A percentile compares a stretch with the other conserved stretches of the same genome.
Conservation (phyloP, 2,329 filamentous ascomycete genomes). For the Zarea fungicola region DNA sequence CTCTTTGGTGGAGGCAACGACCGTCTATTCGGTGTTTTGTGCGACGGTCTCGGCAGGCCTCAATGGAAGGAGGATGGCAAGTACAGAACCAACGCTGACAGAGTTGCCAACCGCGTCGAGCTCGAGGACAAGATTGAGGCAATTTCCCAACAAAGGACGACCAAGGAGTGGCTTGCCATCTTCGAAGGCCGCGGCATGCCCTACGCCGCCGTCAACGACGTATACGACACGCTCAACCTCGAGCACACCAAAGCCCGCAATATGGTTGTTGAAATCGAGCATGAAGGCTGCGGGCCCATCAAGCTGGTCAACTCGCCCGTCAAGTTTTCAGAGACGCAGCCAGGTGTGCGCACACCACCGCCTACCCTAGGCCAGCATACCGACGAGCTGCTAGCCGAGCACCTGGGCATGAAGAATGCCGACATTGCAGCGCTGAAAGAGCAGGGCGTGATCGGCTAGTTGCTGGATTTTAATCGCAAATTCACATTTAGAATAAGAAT, state of each 20-base stretch:
- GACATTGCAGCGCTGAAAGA: constrained; percentile 59
- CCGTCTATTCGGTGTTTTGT: constrained; percentile 60
- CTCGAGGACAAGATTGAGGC: constrained; percentile 76
- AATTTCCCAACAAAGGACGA: constrained; percentile 71
- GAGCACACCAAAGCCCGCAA: constrained; percentile 76
- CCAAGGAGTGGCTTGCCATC: constrained; percentile 77
- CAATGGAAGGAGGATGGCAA: constrained; percentile 56
- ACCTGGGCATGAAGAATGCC: constrained; percentile 54
- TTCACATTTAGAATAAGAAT: background rate
- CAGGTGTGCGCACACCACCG: constrained; percentile 70
- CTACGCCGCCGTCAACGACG: constrained; percentile 87
- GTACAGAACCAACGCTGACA: constrained; percentile 56
- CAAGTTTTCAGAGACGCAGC: constrained; percentile 82
- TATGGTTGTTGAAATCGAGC: constrained; percentile 87
- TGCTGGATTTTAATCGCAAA: constrained; percentile 3
- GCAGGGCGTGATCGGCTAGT: constrained; percentile 62
- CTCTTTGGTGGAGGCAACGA: constrained; percentile 71
- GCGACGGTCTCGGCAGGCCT: constrained; percentile 50
- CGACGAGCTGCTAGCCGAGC: constrained; percentile 61
- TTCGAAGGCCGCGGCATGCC: constrained; percentile 92
- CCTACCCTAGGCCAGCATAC: constrained; percentile 87
- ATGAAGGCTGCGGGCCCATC: constrained; percentile 75
- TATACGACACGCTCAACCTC: constrained; percentile 78
- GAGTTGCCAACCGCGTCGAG: constrained; percentile 66
- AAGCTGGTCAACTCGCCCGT: constrained; percentile 91